Base-by-base conservation (phyloP, 257 asterid species). In the Primulina tabacum region DNA sequence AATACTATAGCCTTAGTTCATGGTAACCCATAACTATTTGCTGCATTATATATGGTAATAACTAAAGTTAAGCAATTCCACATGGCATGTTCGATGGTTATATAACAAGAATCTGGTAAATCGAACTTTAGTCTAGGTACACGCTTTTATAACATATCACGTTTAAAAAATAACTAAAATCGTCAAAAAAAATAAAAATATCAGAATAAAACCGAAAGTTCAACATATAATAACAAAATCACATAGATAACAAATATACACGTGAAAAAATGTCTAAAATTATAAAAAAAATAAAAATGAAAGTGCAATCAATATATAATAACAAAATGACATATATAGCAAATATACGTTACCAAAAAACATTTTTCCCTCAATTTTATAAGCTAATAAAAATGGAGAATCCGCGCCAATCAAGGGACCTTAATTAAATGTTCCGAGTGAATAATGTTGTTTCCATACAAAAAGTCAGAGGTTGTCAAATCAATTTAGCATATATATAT, bases 1-100 rank as follows among this genome's bases (percentile, higher is more conserved):
- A 12, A 35, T 28, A 72, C 11, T 30, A 35, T 21, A 37, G 16
- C 67, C 69, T 35, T 21, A n/a, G 70, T 68, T 72, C 68, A 61
- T 71, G 82, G 72, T 59, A 67, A 33, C 64, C 63, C 34, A 74
- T 38, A 65, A 74, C 58, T 68, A 24, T 65, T 21, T 55, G 24
- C 64, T 50, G 8, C 38, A 5, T 16, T 50, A 16, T 50, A 50
- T 14, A 50, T 43, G n/a, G 50, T 29, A 14, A 52, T 18, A 47
- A 66, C 37, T 32, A 34, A 61, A 64, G 16, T 52, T 69, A 47
- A 62, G 75, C 78, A 78, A 37, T 40, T 33, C 21, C 56, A 50
- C 56, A 50, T 50, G 56, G 8, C 20, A 50, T 50, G 56, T 50
- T 50, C 2, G 8, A 50, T 50, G 20, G 7, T 50, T 4, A 16